Conservation (phyloP, 306 rosid species). For the Abrus pulchellus region DNA sequence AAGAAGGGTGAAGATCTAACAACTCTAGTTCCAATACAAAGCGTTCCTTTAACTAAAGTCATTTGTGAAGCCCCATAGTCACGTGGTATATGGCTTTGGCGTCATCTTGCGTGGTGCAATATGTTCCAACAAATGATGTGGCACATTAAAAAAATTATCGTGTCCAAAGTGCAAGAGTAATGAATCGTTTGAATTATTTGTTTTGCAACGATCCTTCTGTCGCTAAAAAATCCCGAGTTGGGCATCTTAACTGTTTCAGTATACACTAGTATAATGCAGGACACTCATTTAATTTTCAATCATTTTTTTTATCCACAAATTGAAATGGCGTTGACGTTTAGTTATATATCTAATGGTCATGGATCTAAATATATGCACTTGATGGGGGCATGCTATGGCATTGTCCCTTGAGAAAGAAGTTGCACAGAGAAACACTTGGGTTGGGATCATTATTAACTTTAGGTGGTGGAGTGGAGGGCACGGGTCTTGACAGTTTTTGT, state of each 20-base stretch:
- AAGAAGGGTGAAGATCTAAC: neutral
- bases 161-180: slow-evolving; percentile 19
- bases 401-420: slow-evolving; percentile 44
- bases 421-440: slow-evolving; percentile 33
- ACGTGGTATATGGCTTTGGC: slow-evolving; percentile 37
- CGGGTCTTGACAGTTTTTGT: slow-evolving; percentile 43
- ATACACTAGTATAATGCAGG: no score
- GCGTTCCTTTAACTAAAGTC: slow-evolving; percentile 42
- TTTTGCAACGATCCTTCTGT: neutral
- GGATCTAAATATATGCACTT: neutral
- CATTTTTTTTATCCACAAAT: neutral
- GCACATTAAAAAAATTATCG: neutral
- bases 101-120: slow-evolving; percentile 27
- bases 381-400: slow-evolving; percentile 22
- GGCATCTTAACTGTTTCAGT: no score
- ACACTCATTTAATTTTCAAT: neutral
- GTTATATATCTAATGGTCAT: neutral
- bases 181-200: neutral
- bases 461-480: slow-evolving; percentile 45
- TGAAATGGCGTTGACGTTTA: slow-evolving; percentile 19
- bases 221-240: no score
- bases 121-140: slow-evolving; percentile 26
- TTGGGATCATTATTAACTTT: slow-evolving; percentile 39
- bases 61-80: slow-evolving; percentile 15
- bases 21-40: no score